Evolutionary conservation across 768 basidiomycete species (phyloP).

Genomic region (Serendipita sp.): DNA sequence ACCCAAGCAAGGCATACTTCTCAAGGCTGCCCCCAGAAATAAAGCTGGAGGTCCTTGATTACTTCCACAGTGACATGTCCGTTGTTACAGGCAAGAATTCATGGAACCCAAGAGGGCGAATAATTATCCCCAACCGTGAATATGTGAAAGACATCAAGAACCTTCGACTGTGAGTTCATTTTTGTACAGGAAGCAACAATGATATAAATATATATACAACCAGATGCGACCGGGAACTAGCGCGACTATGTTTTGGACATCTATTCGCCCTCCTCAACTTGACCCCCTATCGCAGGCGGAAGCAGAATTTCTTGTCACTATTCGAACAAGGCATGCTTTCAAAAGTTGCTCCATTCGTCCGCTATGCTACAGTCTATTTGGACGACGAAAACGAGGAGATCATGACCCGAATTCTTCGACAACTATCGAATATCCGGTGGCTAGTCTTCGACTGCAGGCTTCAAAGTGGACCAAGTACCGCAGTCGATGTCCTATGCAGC

Average conservation of each 20-base stretch:
- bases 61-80: neutral
- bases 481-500: neutral
- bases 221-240: neutral
- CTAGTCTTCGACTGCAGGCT: neutral
- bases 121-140: neutral
- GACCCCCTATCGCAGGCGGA: neutral
- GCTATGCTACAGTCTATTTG: neutral
- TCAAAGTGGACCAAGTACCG: neutral
- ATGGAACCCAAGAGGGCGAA: neutral
- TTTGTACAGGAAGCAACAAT: neutral
- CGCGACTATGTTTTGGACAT: neutral
- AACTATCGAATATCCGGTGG: neutral
- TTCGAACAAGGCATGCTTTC: neutral
- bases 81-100: neutral
- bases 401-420: neutral
- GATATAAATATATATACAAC: neutral
- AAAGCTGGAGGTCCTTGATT: neutral
- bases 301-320: neutral
- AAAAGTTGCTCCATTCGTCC: neutral
- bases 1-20: constrained; percentile 1
- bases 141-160: neutral
- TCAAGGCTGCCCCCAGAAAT: neutral
- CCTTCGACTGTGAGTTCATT: neutral
- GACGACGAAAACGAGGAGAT: neutral
- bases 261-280: neutral